phyloP scores from a whole-genome alignment of 169 alveolate species.

The Plasmodium coatneyi region DNA sequence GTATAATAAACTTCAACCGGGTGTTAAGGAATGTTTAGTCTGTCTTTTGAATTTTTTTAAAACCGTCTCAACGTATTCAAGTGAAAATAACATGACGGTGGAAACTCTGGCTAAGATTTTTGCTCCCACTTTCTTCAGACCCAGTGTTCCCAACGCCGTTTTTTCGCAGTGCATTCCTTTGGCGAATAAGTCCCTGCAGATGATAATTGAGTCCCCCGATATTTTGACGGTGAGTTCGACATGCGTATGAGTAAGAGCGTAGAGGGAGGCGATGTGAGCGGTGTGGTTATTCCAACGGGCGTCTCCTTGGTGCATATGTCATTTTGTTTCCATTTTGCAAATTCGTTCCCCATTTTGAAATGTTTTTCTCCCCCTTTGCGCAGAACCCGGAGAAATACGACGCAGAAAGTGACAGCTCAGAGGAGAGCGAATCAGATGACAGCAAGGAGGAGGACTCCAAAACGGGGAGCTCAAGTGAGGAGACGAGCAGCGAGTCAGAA shows the following conservation, averaged over 20 bases:
- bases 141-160: slow-evolving; percentile 22
- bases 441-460: background rate
- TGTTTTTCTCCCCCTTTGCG: background rate
- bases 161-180: slow-evolving; percentile 44
- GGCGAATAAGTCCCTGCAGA: slow-evolving; percentile 46
- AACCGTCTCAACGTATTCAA: slow-evolving; percentile 43
- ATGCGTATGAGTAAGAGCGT: background rate
- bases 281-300: background rate
- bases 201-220: slow-evolving; percentile 55
- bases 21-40: slow-evolving; percentile 26
- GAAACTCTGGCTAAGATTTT: slow-evolving; percentile 37
- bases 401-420: slow-evolving; percentile 18
- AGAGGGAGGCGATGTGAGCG: background rate
- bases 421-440: background rate
- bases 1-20: slow-evolving; percentile 43
- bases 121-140: slow-evolving; percentile 44
- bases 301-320: background rate
- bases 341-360: background rate
- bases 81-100: slow-evolving; percentile 66
- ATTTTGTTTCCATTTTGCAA: background rate
- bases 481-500: background rate
- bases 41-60: slow-evolving; percentile 59
- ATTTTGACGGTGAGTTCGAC: slow-evolving; percentile 15
- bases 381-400: slow-evolving; percentile 25
- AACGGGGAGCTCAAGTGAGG: slow-evolving; percentile 11